Evolutionary conservation across 1,284 basidiomycete genomes (phyloP).

Genomic region (Xerocomus minutiporus): DNA sequence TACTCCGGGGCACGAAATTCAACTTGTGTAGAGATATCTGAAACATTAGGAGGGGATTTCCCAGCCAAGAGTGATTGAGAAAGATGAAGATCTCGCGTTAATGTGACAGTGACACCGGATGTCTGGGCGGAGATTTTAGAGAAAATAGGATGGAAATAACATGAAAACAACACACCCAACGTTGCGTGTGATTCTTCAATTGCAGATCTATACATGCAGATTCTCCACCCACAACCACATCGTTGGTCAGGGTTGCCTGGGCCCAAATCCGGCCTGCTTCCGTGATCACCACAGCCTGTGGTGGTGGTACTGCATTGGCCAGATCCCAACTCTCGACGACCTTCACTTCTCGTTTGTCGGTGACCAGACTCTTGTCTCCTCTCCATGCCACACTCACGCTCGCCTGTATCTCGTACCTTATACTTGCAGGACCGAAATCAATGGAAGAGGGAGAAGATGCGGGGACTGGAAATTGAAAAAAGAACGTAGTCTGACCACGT

Average conservation of each 20-base stretch:
- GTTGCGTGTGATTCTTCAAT: constrained; percentile 72
- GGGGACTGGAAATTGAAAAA: constrained; percentile 68
- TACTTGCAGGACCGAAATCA: constrained; percentile 59
- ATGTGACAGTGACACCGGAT: constrained; percentile 52
- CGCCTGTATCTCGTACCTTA: constrained; percentile 67
- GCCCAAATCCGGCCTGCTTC: constrained; percentile 76
- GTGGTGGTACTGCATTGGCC: constrained; percentile 35
- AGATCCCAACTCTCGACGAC: constrained; percentile 56
- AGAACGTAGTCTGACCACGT: constrained; percentile 66
- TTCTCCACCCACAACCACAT: constrained; percentile 60
- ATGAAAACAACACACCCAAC: constrained; percentile 49
- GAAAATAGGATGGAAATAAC: neutral
- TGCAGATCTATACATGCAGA: constrained; percentile 67
- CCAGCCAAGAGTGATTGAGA: constrained; percentile 39
- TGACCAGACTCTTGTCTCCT: constrained; percentile 62
- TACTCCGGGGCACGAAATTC: constrained; percentile 70
- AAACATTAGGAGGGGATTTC: constrained; percentile 46
- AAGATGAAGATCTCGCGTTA: constrained; percentile 57
- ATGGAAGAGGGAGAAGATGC: constrained; percentile 62
- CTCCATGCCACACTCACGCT: constrained; percentile 69
- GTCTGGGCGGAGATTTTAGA: constrained; percentile 43
- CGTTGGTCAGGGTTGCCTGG: constrained; percentile 60
- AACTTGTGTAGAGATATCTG: constrained; percentile 63
- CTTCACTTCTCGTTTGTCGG: constrained; percentile 55
- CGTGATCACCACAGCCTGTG: constrained; percentile 59